Conservation (phyloP, 257 asterid genomes). For the Asclepias syriaca region DNA sequence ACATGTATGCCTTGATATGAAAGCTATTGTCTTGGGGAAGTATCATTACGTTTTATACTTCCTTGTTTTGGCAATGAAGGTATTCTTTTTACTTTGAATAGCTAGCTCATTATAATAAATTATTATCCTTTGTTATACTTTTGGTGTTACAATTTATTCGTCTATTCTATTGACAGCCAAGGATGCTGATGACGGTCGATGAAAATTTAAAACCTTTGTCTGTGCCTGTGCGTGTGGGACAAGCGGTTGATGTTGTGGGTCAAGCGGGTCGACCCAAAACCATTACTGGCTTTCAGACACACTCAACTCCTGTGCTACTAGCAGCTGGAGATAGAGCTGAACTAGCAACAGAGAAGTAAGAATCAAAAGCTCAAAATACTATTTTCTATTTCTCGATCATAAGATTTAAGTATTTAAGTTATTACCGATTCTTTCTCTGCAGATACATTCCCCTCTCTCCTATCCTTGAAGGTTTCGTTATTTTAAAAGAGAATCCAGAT, state of each 20-base stretch:
- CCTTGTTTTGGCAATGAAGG: constrained; percentile 94
- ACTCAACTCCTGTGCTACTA: constrained; percentile 90
- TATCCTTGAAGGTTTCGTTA: constrained; percentile 91
- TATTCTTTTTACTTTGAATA: constrained; percentile 2
- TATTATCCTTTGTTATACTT: background rate
- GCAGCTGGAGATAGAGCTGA: constrained; percentile 97
- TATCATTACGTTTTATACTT: constrained; percentile 83
- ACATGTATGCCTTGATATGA: constrained; percentile 87
- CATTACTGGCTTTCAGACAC: constrained; percentile 93
- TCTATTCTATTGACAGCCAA: constrained; percentile 46
- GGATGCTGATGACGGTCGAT: constrained; percentile 91
- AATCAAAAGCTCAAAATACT: background rate
- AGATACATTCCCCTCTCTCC: constrained; percentile 90
- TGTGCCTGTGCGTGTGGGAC: constrained; percentile 94
- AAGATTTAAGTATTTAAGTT: background rate
- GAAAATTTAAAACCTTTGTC: constrained; percentile 83
- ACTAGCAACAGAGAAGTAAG: constrained; percentile 93
- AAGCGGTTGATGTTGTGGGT: constrained; percentile 95
- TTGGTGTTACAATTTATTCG: background rate
- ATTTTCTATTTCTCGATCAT: background rate
- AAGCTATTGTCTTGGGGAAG: constrained; percentile 74
- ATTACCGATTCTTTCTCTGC: constrained; percentile 3
- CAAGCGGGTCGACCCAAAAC: constrained; percentile 98
- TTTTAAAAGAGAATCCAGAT: constrained; percentile 83
- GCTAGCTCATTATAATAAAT: background rate